Evolutionary conservation across 331 rosid genomes (phyloP), one percentile per base, ranked within the genome.

Genomic region (Quercus lobata): DNA sequence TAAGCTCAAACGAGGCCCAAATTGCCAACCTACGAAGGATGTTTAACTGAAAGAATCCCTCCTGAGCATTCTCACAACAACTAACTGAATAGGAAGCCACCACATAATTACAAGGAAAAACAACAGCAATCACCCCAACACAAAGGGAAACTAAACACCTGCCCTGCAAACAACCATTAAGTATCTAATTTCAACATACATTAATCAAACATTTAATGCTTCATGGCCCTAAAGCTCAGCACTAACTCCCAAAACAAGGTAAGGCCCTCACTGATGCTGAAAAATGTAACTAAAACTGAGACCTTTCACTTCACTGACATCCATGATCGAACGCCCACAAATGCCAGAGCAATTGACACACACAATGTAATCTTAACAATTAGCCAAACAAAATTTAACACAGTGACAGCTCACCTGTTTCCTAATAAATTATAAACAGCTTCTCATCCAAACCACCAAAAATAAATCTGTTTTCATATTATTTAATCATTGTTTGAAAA

Each of bases 371-470:
- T 56, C 78, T 62, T 44, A 29, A 79, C 25, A 35, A 27, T 69
- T 54, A 34, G 46, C 71, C 30, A 16, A 30, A 41, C 46, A 41
- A 46, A 1, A 66, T 65, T 80, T 78, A 2, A 69, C 69, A 69
- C 25, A 60, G 76, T 75, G 72, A 61, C 78, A 69, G 62, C 79
- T 81, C 83, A 69, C 52, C 53, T 53, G 69, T 19, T 75, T 75
- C 71, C 56, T 24, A 70, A 79, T 77, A 76, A 76, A 77, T 78
- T 32, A 73, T 69, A 58, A 76, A 68, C 72, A 68, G 6, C 53
- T n/a, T 35, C 5, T 29, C 70, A 63, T 63, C 30, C 70, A 63
- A 63, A 62, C 19, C 18, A 62, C 16, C 16, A 62, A 15, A 27
- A 25, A 22, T 8, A 58, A 22, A 9, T 60, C 66, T 49, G 54